Base-by-base conservation (phyloP, 768 basidiomycete genomes). In the Trametes cingulata region DNA sequence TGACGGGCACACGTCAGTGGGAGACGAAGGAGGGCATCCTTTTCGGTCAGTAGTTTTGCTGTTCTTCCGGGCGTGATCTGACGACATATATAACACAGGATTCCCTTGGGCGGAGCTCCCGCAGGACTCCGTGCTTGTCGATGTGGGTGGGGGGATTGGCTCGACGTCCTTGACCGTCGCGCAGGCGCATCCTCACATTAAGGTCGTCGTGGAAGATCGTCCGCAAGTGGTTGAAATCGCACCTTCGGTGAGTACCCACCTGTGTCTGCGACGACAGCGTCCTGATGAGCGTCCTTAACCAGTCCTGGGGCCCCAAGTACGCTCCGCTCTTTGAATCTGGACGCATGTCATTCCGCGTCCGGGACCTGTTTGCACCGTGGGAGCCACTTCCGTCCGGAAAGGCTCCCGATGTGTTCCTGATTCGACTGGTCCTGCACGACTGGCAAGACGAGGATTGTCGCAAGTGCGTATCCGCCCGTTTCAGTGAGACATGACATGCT, bases 1-100 rank as follows among this genome's bases (percentile, higher is more conserved):
- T 92, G 90, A 80, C 78, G 6, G 88, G 86, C 24, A 87, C 88
- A 10, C 80, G 78, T 27, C 82, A 81, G 7, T 91, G 90, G 88
- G 89, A 87, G 73, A 59, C 68, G 2, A 88, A 87, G 85, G 87
- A 85, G 71, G 78, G 48, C 25, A 59, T 58, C 15, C 48, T 58
- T 3, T 24, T 37, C 4, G 57, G 58, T 52, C 13, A 39, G 27
- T 22, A 3, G 12, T 3, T 3, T 20, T 1, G 14, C 39, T 7
- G 17, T 43, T 19, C n/a, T 3, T 33, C 19, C 6, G 33, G 7
- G 27, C 25, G 3, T 45, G 9, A 13, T 17, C 20, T 20, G 20
- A 12, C 17, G 9, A 33, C 6, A 2, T 4, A 14, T 8, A 25
- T 36, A 46, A 49, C 15, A 7, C 39, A 67, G 66, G 61, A 1